phyloP scores from a whole-genome alignment of 2,329 filamentous ascomycete genomes.

The Arthroderma uncinatum region DNA sequence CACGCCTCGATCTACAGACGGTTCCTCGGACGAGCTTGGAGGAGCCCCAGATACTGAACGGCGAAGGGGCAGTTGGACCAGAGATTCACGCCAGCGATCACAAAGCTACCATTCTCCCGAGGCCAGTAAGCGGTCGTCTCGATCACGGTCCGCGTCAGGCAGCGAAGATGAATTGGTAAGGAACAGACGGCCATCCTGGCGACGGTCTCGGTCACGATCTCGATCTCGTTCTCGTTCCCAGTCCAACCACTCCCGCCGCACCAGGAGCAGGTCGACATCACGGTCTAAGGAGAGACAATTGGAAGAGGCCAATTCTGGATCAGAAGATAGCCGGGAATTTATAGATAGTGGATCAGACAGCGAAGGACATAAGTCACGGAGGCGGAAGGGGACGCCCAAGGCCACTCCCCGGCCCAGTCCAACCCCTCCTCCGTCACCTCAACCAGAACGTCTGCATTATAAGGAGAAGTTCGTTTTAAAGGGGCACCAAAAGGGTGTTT shows the following conservation, averaged over 20 bases:
- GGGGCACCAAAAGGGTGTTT: conserved; percentile 69
- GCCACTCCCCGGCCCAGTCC: conserved; percentile 25
- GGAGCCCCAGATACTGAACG: conserved; percentile 27
- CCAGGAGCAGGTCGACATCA: conserved; percentile 4
- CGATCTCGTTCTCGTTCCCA: conserved; percentile 16
- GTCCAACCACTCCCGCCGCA: neutral
- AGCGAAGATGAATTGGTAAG: conserved; percentile 38
- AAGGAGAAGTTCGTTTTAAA: conserved; percentile 57
- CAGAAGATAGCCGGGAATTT: conserved; percentile 6
- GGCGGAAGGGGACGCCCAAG: neutral
- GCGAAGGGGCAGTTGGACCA: conserved; percentile 28
- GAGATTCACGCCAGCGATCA: conserved; percentile 4
- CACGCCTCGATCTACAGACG: conserved; percentile 18
- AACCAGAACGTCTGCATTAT: conserved; percentile 55
- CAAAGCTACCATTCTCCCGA: conserved; percentile 8
- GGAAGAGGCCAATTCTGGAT: conserved; percentile 9
- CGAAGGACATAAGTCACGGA: conserved; percentile 4
- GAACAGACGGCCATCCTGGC: conserved; percentile 30
- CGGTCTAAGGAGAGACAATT: neutral
- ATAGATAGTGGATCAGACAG: conserved; percentile 18
- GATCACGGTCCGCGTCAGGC: conserved; percentile 23
- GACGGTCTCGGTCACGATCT: conserved; percentile 18
- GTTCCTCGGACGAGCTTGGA: conserved; percentile 32
- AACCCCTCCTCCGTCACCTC: conserved; percentile 32
- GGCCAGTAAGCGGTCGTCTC: conserved; percentile 5